Percentiles rank a stretch among this genome's conserved stretches.
Conservation (phyloP, 345 rosid species). For the Anastatica hierochuntica region DNA sequence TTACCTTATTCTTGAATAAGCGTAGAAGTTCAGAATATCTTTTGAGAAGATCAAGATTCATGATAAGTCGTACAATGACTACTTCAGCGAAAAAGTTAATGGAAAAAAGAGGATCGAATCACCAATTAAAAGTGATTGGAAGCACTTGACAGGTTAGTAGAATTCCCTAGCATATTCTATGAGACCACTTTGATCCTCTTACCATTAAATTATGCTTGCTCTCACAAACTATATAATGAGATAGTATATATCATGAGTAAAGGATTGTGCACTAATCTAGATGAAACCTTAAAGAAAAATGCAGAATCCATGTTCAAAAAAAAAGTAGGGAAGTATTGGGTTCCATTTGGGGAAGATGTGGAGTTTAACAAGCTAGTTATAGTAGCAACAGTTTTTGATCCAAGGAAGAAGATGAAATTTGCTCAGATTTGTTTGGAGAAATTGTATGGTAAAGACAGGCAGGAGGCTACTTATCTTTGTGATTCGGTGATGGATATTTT, state of each 20-base stretch:
- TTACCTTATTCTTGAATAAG: background rate
- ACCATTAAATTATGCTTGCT: background rate
- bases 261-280: background rate
- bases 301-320: background rate
- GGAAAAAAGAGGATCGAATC: background rate
- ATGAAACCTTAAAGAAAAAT: background rate
- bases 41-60: background rate
- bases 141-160: background rate
- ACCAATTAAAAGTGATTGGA: background rate
- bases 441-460: too few relatives aligned
- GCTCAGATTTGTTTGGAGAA: too few relatives aligned
- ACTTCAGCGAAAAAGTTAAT: background rate
- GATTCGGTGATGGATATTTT: too few relatives aligned
- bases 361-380: too few relatives aligned
- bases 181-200: background rate
- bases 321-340: background rate
- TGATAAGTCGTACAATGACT: background rate
- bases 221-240: background rate
- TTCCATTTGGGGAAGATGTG: too few relatives aligned
- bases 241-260: background rate
- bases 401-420: too few relatives aligned
- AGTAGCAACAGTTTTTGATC: too few relatives aligned
- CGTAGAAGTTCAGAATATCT: background rate
- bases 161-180: background rate
- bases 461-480: too few relatives aligned